Evolutionary conservation across 306 rosid species (phyloP), one percentile per base, ranked within the genome.

Genomic region (Ormosia emarginata): DNA sequence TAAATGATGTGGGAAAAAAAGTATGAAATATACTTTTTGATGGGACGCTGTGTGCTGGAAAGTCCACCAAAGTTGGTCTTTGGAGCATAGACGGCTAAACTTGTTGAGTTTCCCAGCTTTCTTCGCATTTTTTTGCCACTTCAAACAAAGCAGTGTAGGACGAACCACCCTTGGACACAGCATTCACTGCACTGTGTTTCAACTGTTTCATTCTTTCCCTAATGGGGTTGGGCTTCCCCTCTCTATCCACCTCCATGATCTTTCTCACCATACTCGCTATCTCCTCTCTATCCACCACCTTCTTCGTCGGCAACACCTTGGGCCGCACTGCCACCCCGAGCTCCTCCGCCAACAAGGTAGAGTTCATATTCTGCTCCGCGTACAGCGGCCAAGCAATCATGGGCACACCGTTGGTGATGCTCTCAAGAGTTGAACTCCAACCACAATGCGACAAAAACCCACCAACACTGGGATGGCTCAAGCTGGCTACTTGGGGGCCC

Each of bases 321-420:
- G 66, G 4, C 8, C 77, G 4, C 2, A 79, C 32, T 0, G 66
- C 88, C 49, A 81, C 83, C 0, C 88, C 78, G 0, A 83, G 18
- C 55, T 87, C 89, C 40, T 89, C 86, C 6, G 82, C 36, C 63
- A 85, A 63, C 69, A 77, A 1, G 0, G 78, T 9, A 1, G 87
- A 83, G 13, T 83, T 86, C 88, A 88, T 73, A 12, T 15, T 83
- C 84, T 85, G 89, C 82, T 88, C 87, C 0, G 87, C 82, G 10
- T 79, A 80, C 0, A 88, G 84, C 0, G 89, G 89, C 88, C 89
- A 88, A 5, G 59, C 83, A 2, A 85, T 81, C 84, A 86, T 81
- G 0, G 86, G 88, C 7, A 85, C 83, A 4, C 85, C 88, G 4
- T 81, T 72, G 13, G 36, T 36, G 36, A 86, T 77, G 58, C 89